These are phyloP conservation scores for Aquilaria sinensis DNA, from an alignment of 345 rosid genomes.

Conservation along the genomic window DNA sequence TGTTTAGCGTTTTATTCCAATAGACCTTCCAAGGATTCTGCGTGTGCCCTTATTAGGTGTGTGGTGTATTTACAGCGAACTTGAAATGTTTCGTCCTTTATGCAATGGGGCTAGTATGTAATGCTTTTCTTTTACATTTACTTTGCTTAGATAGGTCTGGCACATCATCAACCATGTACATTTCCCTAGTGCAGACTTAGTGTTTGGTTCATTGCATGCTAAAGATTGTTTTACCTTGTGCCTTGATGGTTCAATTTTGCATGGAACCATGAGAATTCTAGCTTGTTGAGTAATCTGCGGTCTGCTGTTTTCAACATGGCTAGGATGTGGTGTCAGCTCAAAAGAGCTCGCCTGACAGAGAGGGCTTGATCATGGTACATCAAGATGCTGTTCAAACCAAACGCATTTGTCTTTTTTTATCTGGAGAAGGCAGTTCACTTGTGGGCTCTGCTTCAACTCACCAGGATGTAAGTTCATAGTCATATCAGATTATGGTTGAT, in stretches of 20 bases:
- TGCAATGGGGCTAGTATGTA: no score
- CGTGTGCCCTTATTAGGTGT: no score
- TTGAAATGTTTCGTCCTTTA: no score
- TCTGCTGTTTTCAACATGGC: background rate
- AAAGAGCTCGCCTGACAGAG: conserved; percentile 3
- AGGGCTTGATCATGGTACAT: background rate
- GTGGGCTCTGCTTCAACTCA: conserved; percentile 21
- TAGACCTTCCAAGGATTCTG: no score
- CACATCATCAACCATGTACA: no score
- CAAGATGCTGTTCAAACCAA: conserved; percentile 16
- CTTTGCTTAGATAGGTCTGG: no score
- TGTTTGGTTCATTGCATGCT: no score
- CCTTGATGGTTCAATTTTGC: background rate
- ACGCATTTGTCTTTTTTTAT: conserved; percentile 25
- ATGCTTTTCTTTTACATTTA: no score
- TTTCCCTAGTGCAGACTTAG: no score
- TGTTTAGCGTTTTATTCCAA: no score
- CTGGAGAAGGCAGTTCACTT: conserved; percentile 35
- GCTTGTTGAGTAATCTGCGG: background rate
- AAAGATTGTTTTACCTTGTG: no score
- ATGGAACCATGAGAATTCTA: background rate
- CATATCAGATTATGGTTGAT: background rate
- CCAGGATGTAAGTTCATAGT: conserved; percentile 24
- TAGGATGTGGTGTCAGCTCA: conserved; percentile 11
- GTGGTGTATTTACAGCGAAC: no score